phyloP scores from a whole-genome alignment of 495 filamentous ascomycete genomes.

The Penicillium crystallinum region DNA sequence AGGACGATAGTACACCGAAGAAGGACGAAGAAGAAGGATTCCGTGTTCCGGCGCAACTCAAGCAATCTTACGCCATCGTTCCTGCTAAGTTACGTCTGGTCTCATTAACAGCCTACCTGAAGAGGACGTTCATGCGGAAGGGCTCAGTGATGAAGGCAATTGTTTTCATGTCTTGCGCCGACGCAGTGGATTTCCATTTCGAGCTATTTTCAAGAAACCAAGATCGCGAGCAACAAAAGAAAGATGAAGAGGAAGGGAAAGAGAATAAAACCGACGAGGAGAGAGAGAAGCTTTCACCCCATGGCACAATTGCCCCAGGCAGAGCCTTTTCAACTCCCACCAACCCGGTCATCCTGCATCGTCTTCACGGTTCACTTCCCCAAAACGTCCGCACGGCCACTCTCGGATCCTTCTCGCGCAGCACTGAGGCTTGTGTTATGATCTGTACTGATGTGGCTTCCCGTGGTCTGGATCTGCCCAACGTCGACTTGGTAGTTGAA shows the following conservation, averaged over 20 bases:
- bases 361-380: conserved; percentile 88
- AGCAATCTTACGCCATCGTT: conserved; percentile 80
- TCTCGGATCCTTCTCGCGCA: conserved; percentile 66
- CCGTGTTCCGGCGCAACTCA: conserved; percentile 85
- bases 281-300: conserved; percentile 24
- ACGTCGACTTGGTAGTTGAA: conserved; percentile 89
- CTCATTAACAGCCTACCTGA: conserved; percentile 74
- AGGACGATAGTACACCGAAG: conserved; percentile 33
- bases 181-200: conserved; percentile 95
- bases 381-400: conserved; percentile 83
- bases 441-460: conserved; percentile 94
- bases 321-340: conserved; percentile 45
- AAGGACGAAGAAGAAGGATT: conserved; percentile 54
- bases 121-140: conserved; percentile 76
- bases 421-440: conserved; percentile 63
- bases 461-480: conserved; percentile 87
- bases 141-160: conserved; percentile 92
- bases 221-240: conserved; percentile 25
- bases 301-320: conserved; percentile 48
- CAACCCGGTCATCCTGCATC: conserved; percentile 65
- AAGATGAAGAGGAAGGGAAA: conserved; percentile 15
- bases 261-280: conserved; percentile 19
- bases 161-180: conserved; percentile 93
- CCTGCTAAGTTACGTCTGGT: conserved; percentile 87
- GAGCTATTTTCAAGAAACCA: conserved; percentile 65